A percentile compares a stretch with the other conserved stretches of the same genome.
These are phyloP conservation scores for Myriosclerotinia scirpicola DNA, from an alignment of 2,329 filamentous ascomycete genomes.

Conservation along the genomic window DNA sequence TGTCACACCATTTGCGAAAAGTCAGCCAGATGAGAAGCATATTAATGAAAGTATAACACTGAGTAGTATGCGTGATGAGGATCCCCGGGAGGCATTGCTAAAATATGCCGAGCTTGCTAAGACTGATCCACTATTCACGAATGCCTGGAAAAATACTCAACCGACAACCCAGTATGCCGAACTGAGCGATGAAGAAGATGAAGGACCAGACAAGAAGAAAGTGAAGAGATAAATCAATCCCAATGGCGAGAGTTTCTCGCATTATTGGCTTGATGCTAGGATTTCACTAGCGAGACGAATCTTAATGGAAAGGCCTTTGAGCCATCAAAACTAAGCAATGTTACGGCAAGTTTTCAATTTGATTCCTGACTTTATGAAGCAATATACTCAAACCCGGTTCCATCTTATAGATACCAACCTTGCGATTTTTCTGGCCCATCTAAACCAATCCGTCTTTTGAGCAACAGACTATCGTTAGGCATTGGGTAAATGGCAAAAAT, in stretches of 20 bases:
- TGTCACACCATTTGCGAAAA: conserved; percentile 87
- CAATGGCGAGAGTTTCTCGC: background rate
- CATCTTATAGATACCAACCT: background rate
- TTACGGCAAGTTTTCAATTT: conserved; percentile 11
- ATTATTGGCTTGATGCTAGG: background rate
- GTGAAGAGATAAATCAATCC: conserved; percentile 15
- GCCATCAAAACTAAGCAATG: background rate
- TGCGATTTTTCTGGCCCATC: background rate
- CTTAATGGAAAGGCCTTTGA: background rate
- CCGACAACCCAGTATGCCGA: conserved; percentile 90
- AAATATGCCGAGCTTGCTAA: conserved; percentile 94
- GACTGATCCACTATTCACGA: conserved; percentile 91
- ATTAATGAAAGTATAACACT: conserved; percentile 86
- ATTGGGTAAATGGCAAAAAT: background rate
- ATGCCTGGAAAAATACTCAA: conserved; percentile 89
- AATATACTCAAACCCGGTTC: background rate
- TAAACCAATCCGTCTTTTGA: background rate
- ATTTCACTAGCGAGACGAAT: background rate
- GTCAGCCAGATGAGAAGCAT: conserved; percentile 84
- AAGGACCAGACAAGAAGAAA: conserved; percentile 61
- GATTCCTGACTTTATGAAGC: conserved; percentile 1
- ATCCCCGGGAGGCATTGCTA: conserved; percentile 87
- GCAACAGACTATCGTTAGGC: background rate
- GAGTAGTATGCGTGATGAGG: conserved; percentile 91
- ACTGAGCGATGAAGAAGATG: conserved; percentile 78